phyloP scores from a whole-genome alignment of 129 eudicot genomes.

The Sambucus nigra region DNA sequence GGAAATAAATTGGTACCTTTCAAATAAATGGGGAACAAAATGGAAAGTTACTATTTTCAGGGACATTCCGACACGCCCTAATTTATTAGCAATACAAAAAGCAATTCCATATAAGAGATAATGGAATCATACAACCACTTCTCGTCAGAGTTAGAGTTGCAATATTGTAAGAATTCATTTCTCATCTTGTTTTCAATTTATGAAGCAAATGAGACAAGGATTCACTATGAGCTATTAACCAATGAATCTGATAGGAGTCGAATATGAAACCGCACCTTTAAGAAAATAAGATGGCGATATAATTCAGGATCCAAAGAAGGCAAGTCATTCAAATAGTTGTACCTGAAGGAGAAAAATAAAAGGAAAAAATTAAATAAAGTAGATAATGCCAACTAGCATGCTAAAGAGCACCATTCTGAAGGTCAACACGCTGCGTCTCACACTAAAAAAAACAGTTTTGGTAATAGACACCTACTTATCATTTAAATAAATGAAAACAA shows the following conservation, averaged over 20 bases:
- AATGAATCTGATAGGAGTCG: neutral
- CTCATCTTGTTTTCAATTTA: neutral
- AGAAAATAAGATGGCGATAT: constrained; percentile 84
- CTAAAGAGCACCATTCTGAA: neutral
- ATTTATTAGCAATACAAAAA: neutral
- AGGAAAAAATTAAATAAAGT: neutral
- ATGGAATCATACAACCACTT: neutral
- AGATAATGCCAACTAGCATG: neutral
- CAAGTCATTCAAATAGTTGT: constrained; percentile 87
- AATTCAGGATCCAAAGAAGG: constrained; percentile 98
- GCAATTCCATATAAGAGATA: neutral
- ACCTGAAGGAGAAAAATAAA: constrained; percentile 34
- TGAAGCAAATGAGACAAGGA: neutral
- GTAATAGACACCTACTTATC: no score
- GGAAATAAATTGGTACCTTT: neutral
- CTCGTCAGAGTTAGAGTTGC: no score
- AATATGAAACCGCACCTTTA: constrained; percentile 54
- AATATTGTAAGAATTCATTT: neutral
- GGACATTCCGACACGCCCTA: no score
- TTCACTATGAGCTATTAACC: neutral
- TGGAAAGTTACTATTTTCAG: no score
- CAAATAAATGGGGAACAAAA: no score
- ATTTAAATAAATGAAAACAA: no score
- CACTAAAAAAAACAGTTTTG: neutral
- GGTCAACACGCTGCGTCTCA: neutral